Conservation (phyloP, 83 land plant species). For the Diphasiastrum complanatum region DNA sequence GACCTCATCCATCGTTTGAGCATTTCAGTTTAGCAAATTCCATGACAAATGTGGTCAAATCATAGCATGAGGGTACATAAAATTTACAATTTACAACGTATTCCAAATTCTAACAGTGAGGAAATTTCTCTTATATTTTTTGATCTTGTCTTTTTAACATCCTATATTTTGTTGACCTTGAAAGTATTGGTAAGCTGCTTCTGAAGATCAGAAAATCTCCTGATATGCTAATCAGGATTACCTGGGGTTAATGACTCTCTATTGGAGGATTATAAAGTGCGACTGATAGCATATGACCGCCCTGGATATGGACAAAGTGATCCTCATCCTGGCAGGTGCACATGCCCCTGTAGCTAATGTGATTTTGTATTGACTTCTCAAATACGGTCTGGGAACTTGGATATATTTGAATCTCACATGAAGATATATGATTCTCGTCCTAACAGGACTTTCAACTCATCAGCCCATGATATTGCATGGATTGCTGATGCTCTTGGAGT, state of each 20-base stretch:
- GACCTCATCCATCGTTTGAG: too few relatives aligned
- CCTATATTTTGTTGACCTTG: not conserved
- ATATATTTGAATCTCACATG: too few relatives aligned
- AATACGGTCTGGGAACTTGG: too few relatives aligned
- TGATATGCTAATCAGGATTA: slow-evolving; percentile 73
- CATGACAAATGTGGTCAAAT: too few relatives aligned
- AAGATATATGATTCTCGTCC: slow-evolving; percentile 80
- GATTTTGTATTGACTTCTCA: too few relatives aligned
- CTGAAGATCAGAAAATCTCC: too few relatives aligned
- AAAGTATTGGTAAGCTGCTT: not conserved
- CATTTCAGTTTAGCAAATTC: too few relatives aligned
- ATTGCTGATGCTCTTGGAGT: slow-evolving; percentile 57
- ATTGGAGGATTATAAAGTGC: slow-evolving; percentile 76
- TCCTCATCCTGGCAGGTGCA: slow-evolving; percentile 53
- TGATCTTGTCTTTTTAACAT: slow-evolving; percentile 1
- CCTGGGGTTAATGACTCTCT: slow-evolving; percentile 64
- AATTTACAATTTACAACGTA: too few relatives aligned
- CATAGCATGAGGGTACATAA: too few relatives aligned
- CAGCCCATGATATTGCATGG: slow-evolving; percentile 60
- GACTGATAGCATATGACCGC: slow-evolving; percentile 76
- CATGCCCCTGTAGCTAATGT: too few relatives aligned
- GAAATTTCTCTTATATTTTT: too few relatives aligned
- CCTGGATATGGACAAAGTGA: slow-evolving; percentile 98
- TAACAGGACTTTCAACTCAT: slow-evolving; percentile 52
- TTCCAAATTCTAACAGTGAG: too few relatives aligned